Conservation (phyloP, 805 yeast genomes). For the Cyberlindnera galapagoensis region DNA sequence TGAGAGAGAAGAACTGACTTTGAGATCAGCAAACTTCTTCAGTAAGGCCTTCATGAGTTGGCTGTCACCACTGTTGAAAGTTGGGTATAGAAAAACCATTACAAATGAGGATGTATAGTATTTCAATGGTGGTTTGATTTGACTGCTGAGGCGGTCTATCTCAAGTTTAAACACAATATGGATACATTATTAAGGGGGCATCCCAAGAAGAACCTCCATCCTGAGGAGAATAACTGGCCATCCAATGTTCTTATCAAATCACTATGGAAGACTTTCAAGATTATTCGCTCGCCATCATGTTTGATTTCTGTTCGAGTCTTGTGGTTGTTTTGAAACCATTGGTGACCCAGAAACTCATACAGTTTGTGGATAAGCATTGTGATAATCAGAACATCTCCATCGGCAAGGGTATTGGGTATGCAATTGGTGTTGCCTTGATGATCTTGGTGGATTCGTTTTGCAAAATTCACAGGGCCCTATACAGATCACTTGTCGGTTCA, state of each 20-base stretch:
- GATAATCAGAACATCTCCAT: constrained; percentile 30
- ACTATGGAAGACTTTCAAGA: constrained; percentile 40
- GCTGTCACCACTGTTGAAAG: constrained; percentile 50
- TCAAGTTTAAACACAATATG: constrained; percentile 27
- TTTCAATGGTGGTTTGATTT: constrained; percentile 34
- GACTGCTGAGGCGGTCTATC: constrained; percentile 31
- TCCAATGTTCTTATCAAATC: constrained; percentile 30
- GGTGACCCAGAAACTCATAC: constrained; percentile 42
- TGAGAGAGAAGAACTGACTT: constrained; percentile 41
- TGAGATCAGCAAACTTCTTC: constrained; percentile 30
- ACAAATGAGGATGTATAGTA: constrained; percentile 51
- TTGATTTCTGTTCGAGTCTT: constrained; percentile 36
- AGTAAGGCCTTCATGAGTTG: constrained; percentile 50
- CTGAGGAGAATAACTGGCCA: constrained; percentile 20
- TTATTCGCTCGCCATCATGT: constrained; percentile 31
- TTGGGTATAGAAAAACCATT: constrained; percentile 63
- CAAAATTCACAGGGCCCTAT: constrained; percentile 34
- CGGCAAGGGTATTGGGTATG: constrained; percentile 64
- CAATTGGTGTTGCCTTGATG: constrained; percentile 56
- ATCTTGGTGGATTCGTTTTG: constrained; percentile 21
- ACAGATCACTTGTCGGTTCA: constrained; percentile 63
- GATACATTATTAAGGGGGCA: constrained; percentile 21
- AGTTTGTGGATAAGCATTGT: constrained; percentile 38
- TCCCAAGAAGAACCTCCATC: too few species aligned
- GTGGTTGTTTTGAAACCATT: constrained; percentile 45